Conservation (phyloP, 2,329 filamentous ascomycete genomes). For the Scolecobasidium constrictum region DNA sequence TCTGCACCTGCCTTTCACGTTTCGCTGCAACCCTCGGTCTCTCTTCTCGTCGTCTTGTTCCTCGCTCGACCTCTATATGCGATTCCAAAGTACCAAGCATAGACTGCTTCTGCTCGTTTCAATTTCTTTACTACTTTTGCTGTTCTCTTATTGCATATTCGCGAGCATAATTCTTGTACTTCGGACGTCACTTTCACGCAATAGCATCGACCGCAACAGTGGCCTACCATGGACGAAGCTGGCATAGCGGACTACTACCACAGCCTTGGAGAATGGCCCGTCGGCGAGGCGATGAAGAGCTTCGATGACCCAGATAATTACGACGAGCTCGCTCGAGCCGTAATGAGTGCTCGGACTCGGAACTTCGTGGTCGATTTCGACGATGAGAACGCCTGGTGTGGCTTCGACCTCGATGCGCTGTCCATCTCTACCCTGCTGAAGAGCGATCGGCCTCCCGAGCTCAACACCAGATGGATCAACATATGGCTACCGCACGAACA, state of each 20-base stretch:
- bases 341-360: constrained; percentile 29
- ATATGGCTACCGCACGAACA: constrained; percentile 59
- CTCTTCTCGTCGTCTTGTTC: too few species aligned
- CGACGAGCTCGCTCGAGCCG: constrained; percentile 29
- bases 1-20: too few species aligned
- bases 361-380: constrained; percentile 61
- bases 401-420: constrained; percentile 38
- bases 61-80: too few species aligned
- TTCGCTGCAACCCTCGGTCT: too few species aligned
- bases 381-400: constrained; percentile 42
- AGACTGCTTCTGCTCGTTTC: too few species aligned
- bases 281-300: constrained; percentile 21
- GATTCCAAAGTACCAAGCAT: too few species aligned
- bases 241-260: constrained; percentile 1
- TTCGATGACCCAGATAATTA: constrained; percentile 44
- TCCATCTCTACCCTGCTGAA: constrained; percentile 31
- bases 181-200: too few species aligned
- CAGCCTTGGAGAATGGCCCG: not conserved
- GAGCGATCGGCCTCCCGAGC: constrained; percentile 33
- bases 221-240: not conserved
- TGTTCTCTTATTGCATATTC: too few species aligned
- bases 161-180: too few species aligned
- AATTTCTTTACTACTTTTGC: too few species aligned
- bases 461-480: constrained; percentile 63
- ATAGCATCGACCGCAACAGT: too few species aligned